Base-by-base conservation (phyloP, 1,284 basidiomycete genomes). In the Rhizopogon parksii region DNA sequence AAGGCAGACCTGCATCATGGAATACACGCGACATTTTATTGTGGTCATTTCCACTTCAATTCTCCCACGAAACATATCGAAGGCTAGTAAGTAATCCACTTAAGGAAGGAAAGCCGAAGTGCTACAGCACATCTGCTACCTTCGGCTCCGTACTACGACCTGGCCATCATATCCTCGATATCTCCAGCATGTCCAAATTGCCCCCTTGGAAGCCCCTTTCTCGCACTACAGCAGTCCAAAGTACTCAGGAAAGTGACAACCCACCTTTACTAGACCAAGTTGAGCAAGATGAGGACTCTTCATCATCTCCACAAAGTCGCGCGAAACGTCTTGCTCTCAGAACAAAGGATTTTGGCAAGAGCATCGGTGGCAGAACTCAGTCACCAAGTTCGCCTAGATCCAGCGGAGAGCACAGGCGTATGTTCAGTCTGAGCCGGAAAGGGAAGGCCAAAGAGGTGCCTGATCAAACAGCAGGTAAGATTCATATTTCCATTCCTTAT, bases 341-440 rank as follows among this genome's bases (percentile, higher is more conserved):
- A 64, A 77, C 78, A 2, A 76, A 77, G 42, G 76, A 78, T 54
- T 71, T 88, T 36, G 78, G 79, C 53, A 74, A 74, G 61, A 83
- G 77, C 61, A 63, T 78, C 36, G 71, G 72, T 52, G 66, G 61
- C 39, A 75, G 67, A 52, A 59, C 73, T 36, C 58, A 65, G 32
- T 57, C 66, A 11, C 57, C 70, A 25, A 52, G 55, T 19, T 45
- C 64, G 36, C 52, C 63, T 35, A 61, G 66, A n/a, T 64, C 69
- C n/a, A 60, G 63, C 35, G 60, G 75, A 38, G 66, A 70, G 46
- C 73, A 69, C 54, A 77, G 73, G 54, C 78, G 80, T 30, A 63
- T 82, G 38, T 78, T 82, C 62, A 80, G 77, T 60, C 64, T 81
- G 39, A 79, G 64, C 60, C 75, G 76, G 53, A 79, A 76, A 67